Evolutionary conservation across 202 grass and related monocot genomes (phyloP), one percentile per base, ranked within the genome.

Genomic region (Elaeis oleifera): DNA sequence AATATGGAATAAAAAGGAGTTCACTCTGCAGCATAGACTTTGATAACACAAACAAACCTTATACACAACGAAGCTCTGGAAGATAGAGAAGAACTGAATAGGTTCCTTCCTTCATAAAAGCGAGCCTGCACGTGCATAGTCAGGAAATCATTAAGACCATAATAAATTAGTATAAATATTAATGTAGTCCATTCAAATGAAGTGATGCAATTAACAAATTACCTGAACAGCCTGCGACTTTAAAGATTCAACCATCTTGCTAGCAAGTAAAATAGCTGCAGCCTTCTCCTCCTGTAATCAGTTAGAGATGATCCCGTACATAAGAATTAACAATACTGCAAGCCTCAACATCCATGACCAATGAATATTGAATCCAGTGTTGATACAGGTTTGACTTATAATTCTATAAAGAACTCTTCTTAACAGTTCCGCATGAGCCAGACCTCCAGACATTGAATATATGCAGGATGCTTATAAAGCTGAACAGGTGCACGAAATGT

Each of bases 211-310:
- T 32, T 27, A 60, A 72, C 60, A 71, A 74, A 67, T 81, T 77
- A 96, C 91, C 91, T 78, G 70, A 78, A 77, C 78, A 76, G 91
- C 94, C 67, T 92, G 88, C 64, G 80, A 89, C 80, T 99, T 99
- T 54, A 92, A 62, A 72, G 82, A 84, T 64, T 99, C 94, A n/a
- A 89, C 67, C 80, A 92, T 92, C 50, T 82, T 84, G 49, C 73
- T 78, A 63, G 88, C 74, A 73, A 89, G 77, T 78, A 75, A 82
- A 70, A 68, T 81, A 21, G 88, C 80, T 72, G 85, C 48, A 75
- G 53, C 77, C 67, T 85, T 86, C 59, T 99, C 94, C 48, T 92
- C 88, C 94, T 99, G 77, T 74, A 68, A 74, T 23, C 60, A 64
- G 61, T 39, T 1, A 56, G 39, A 68, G 26, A 60, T 32, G 4